phyloP scores from a whole-genome alignment of 768 basidiomycete genomes.

The Naematelia aurantialba region DNA sequence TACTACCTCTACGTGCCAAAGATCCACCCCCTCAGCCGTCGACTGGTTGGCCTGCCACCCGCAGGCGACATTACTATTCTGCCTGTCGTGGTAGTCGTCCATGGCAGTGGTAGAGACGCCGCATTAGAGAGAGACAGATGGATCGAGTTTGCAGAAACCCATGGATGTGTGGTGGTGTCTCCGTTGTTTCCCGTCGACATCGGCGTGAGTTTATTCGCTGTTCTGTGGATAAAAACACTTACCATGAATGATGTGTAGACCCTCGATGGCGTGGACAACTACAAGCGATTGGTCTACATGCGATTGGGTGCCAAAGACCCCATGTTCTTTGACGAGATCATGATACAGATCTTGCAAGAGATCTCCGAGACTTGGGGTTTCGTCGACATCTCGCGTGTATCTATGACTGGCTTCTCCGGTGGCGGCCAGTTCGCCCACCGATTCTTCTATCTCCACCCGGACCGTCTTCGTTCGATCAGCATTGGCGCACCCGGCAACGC shows the following conservation, averaged over 20 bases:
- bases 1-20: constrained; percentile 6
- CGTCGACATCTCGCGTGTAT: neutral
- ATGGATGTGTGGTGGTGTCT: constrained; percentile 1
- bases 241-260: neutral
- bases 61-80: no score
- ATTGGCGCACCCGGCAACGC: constrained; percentile 12
- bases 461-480: constrained; percentile 1
- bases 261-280: constrained; percentile 10
- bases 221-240: neutral
- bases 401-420: constrained; percentile 8
- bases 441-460: constrained; percentile 11
- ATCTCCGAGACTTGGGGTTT: constrained; percentile 5
- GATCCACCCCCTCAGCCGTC: constrained; percentile 1
- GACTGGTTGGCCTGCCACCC: no score
- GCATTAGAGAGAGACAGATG: neutral
- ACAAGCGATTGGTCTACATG: constrained; percentile 5
- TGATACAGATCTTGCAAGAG: constrained; percentile 3
- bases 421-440: constrained; percentile 11
- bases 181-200: constrained; percentile 4
- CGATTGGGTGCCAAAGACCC: neutral
- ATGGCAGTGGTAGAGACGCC: constrained; percentile 11
- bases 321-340: constrained; percentile 3
- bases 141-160: neutral
- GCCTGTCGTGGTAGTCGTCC: constrained; percentile 6
- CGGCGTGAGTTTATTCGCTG: neutral